These are phyloP conservation scores for Suhomyces sp. DNA, from an alignment of 805 yeast species.

Conservation along the genomic window DNA sequence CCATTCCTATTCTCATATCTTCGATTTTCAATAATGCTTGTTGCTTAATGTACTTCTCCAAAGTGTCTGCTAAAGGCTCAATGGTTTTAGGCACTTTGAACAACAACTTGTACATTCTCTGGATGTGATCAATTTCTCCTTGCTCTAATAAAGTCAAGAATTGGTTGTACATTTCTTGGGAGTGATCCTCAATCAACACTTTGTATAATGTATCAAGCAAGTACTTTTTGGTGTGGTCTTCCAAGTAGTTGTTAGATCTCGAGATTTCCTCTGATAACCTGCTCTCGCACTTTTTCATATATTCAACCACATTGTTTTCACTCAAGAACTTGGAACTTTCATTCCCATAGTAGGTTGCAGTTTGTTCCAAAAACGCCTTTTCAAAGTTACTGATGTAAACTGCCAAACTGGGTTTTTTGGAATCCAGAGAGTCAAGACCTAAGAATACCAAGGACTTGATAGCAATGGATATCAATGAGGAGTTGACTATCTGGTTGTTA, in stretches of 20 bases:
- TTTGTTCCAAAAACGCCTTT: slow-evolving; percentile 66
- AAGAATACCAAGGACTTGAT: slow-evolving; percentile 84
- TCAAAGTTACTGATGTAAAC: slow-evolving; percentile 84
- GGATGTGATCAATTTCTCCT: slow-evolving; percentile 68
- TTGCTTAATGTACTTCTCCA: slow-evolving; percentile 67
- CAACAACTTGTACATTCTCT: slow-evolving; percentile 72
- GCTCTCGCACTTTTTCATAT: slow-evolving; percentile 80
- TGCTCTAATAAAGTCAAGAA: slow-evolving; percentile 74
- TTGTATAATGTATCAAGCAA: slow-evolving; percentile 73
- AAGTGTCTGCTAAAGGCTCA: slow-evolving; percentile 70
- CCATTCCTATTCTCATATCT: slow-evolving; percentile 43
- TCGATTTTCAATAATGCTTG: slow-evolving; percentile 52
- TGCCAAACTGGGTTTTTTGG: slow-evolving; percentile 77
- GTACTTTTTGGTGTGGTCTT: slow-evolving; percentile 78
- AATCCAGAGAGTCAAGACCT: slow-evolving; percentile 88
- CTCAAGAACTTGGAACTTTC: slow-evolving; percentile 69
- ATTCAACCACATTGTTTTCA: slow-evolving; percentile 83
- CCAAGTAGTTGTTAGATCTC: slow-evolving; percentile 75
- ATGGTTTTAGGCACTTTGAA: slow-evolving; percentile 77
- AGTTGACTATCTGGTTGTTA: slow-evolving; percentile 70
- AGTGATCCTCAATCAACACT: slow-evolving; percentile 76
- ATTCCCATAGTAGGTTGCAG: slow-evolving; percentile 61
- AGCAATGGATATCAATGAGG: slow-evolving; percentile 64
- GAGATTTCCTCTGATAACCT: slow-evolving; percentile 82
- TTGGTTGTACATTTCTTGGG: slow-evolving; percentile 72